Percentiles rank a stretch among this genome's conserved stretches.
Conservation (phyloP, 2,329 filamentous ascomycete genomes). For the Periconia macrospinosa region DNA sequence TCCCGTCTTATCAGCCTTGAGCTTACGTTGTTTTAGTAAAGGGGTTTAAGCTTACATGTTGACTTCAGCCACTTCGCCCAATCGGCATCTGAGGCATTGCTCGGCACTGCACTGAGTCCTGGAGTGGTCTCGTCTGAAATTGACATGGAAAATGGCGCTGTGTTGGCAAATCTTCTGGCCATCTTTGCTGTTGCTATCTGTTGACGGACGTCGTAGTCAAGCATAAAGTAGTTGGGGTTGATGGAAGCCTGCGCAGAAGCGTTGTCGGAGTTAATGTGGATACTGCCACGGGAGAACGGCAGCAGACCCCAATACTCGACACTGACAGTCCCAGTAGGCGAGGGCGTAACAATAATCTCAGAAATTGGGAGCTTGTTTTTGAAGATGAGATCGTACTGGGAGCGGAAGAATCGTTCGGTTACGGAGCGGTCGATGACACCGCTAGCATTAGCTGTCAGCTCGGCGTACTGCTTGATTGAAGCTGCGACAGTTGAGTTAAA, state of each 20-base stretch:
- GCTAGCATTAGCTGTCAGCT: slow-evolving; percentile 9
- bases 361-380: slow-evolving; percentile 43
- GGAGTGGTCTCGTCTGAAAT: background rate
- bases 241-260: background rate
- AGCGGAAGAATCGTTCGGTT: slow-evolving; percentile 11
- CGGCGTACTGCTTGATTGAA: background rate
- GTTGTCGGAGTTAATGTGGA: slow-evolving; percentile 11
- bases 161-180: background rate
- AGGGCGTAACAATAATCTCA: slow-evolving; percentile 44
- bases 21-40: too few species aligned
- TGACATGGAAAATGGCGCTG: background rate
- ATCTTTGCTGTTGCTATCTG: slow-evolving; percentile 16
- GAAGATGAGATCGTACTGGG: slow-evolving; percentile 53
- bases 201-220: slow-evolving; percentile 35
- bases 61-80: slow-evolving; percentile 1
- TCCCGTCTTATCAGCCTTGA: too few species aligned
- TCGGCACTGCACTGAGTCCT: background rate
- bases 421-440: slow-evolving; percentile 1
- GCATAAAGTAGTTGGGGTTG: slow-evolving; percentile 40
- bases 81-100: background rate
- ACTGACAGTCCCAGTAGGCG: slow-evolving; percentile 26
- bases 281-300: slow-evolving; percentile 19
- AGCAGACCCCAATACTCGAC: slow-evolving; percentile 32
- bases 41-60: slow-evolving; percentile 1
- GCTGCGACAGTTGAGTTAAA: background rate